These are phyloP conservation scores for Fusarium illudens DNA, from an alignment of 2,329 filamentous ascomycete species.

Conservation along the genomic window DNA sequence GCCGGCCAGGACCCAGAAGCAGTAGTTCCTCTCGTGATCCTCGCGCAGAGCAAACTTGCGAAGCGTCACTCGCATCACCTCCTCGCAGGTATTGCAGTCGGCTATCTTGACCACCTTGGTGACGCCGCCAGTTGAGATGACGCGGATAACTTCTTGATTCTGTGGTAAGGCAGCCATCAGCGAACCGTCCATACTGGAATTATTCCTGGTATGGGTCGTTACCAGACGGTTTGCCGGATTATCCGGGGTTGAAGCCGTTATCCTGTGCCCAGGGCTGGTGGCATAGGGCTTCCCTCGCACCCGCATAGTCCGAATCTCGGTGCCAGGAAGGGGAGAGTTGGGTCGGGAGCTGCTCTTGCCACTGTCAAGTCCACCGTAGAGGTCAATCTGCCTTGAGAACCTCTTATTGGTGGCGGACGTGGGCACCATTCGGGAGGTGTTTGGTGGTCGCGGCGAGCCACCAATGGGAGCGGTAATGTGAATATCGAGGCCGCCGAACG, in stretches of 20 bases:
- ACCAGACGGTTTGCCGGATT: conserved; percentile 69
- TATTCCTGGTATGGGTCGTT: conserved; percentile 77
- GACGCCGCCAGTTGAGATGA: conserved; percentile 90
- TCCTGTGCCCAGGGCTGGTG: conserved; percentile 30
- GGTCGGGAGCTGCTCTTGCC: conserved; percentile 71
- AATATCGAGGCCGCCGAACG: conserved; percentile 80
- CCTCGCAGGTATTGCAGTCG: conserved; percentile 88
- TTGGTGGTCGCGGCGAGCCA: conserved; percentile 62
- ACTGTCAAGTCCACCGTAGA: conserved; percentile 52
- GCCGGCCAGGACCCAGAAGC: conserved; percentile 92
- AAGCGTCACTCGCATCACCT: conserved; percentile 89
- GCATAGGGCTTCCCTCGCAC: conserved; percentile 60
- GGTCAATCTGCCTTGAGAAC: conserved; percentile 69
- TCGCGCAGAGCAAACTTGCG: conserved; percentile 89
- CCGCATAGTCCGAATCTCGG: conserved; percentile 63
- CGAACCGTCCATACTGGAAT: conserved; percentile 84
- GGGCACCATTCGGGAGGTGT: conserved; percentile 61
- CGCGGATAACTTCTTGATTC: conserved; percentile 88
- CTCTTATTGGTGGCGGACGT: conserved; percentile 60
- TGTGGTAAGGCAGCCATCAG: conserved; percentile 86
- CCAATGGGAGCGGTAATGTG: conserved; percentile 54
- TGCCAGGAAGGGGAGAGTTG: conserved; percentile 67
- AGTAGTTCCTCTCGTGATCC: conserved; percentile 93
- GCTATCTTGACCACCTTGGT: conserved; percentile 95
- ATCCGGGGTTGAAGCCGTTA: conserved; percentile 63